Evolutionary conservation across 208 protist species (phyloP).

Genomic region (Crithidia sp.): DNA sequence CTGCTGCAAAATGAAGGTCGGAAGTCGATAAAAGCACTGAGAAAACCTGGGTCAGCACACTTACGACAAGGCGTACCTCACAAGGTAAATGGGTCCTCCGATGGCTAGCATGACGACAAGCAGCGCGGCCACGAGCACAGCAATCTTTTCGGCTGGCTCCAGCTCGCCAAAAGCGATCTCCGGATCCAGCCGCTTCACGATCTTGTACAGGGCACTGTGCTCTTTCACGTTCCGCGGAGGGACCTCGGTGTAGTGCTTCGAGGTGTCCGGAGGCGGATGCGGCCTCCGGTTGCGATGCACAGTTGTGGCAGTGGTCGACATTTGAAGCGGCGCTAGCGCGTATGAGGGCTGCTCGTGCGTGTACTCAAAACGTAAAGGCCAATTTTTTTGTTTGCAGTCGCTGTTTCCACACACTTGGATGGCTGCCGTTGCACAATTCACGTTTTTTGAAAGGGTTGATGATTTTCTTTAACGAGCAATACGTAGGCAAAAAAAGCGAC

Average conservation of each 20-base stretch:
- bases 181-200: slow-evolving; percentile 41
- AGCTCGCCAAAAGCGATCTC: slow-evolving; percentile 62
- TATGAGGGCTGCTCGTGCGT: no score
- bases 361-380: background rate
- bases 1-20: background rate
- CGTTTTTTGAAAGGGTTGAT: no score
- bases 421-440: no score
- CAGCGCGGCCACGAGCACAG: slow-evolving; percentile 33
- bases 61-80: slow-evolving; percentile 26
- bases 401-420: no score
- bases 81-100: slow-evolving; percentile 33
- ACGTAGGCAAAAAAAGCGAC: no score
- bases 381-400: no score
- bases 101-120: slow-evolving; percentile 37
- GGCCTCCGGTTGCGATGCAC: slow-evolving; percentile 41
- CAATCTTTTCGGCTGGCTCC: slow-evolving; percentile 58
- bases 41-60: background rate
- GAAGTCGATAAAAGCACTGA: background rate
- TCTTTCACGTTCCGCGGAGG: slow-evolving; percentile 37
- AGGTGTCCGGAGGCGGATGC: slow-evolving; percentile 74
- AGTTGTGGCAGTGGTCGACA: slow-evolving; percentile 22
- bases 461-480: no score
- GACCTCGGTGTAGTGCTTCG: slow-evolving; percentile 75
- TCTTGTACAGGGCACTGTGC: slow-evolving; percentile 32
- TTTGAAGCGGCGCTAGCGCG: slow-evolving; percentile 1